A percentile compares a stretch with the other conserved stretches of the same genome.
Conservation (phyloP, 768 basidiomycete genomes). For the Boletales sp. region DNA sequence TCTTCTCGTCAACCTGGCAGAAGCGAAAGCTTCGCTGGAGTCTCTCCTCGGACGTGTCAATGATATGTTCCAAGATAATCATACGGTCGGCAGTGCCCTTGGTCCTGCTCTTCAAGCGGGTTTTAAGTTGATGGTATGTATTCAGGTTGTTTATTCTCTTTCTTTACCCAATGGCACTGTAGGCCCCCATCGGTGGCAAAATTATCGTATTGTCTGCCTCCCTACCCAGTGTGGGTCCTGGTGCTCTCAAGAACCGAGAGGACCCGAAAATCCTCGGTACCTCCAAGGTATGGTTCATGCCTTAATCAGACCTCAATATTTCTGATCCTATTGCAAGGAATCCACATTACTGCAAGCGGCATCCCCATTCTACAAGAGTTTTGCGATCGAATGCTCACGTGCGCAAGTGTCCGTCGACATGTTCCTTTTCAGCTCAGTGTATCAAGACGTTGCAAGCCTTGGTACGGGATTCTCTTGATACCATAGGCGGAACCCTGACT, state of each 20-base stretch:
- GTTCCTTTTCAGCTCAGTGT: constrained; percentile 94
- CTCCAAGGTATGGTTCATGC: constrained; percentile 58
- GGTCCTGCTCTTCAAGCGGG: constrained; percentile 95
- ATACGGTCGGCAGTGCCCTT: constrained; percentile 87
- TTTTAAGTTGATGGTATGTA: constrained; percentile 84
- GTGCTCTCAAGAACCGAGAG: constrained; percentile 92
- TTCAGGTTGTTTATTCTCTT: not conserved
- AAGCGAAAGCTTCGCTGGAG: constrained; percentile 78
- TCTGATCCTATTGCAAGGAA: constrained; percentile 50
- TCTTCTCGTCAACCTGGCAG: constrained; percentile 90
- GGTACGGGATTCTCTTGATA: constrained; percentile 39
- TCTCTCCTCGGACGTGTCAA: constrained; percentile 76
- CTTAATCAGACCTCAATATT: not conserved
- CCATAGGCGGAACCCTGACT: not conserved
- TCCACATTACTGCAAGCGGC: constrained; percentile 91
- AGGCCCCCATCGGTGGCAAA: constrained; percentile 94
- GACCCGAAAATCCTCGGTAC: constrained; percentile 96
- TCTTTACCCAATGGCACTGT: constrained; percentile 4
- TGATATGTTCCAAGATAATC: constrained; percentile 98
- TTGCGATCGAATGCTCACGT: constrained; percentile 97
- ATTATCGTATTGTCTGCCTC: constrained; percentile 84
- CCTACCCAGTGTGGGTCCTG: constrained; percentile 84
- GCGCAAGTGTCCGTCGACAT: constrained; percentile 98
- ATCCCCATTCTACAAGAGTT: constrained; percentile 95
- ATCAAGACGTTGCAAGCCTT: constrained; percentile 93